Evolutionary conservation across 768 basidiomycete species (phyloP), one percentile per base, ranked within the genome.

Genomic region (Candolleomyces eurysporus): DNA sequence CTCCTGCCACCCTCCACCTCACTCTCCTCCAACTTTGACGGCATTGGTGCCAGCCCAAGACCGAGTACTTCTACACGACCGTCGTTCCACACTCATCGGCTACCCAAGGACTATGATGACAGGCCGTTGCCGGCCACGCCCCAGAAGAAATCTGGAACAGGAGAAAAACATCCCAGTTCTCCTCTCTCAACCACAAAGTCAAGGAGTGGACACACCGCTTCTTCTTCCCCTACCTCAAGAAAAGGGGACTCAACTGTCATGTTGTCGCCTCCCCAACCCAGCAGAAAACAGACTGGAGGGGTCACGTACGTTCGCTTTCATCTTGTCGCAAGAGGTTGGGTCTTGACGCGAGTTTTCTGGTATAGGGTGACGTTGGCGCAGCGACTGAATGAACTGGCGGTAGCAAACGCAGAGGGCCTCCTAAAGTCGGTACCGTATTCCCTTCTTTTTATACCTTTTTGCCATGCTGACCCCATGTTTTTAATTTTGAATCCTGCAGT

Each of bases 321-420:
- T 43, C 26, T 26, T 4, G 26, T 26, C 26, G 26, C 26, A 4
- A 26, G 26, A 26, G 26, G 26, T 26, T 26, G 26, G 26, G 26
- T 26, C 26, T 26, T 26, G 26, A 26, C 26, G 26, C 26, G 26
- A 26, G 26, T 26, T 26, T 26, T 26, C 26, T 26, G 26, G 26
- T 26, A 26, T 64, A 94, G 91, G 59, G 78, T 85, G 62, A 89
- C 89, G 22, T 81, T 94, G 64, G 91, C 92, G 17, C 88, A 92
- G 75, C 83, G 90, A 61, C 80, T 94, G 64, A 85, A 91, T 63
- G 92, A 94, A 71, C 77, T 94, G 60, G 90, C 92, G 16, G 72
- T 82, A 21, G 91, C 92, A 39, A 92, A 94, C 71, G 82, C 88
- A 6, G 87, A 94, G 68, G 92, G 92, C 32, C 78, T 94, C 54